Conservation (phyloP, 2,329 filamentous ascomycete genomes). For the Triangularia verruculosa region DNA sequence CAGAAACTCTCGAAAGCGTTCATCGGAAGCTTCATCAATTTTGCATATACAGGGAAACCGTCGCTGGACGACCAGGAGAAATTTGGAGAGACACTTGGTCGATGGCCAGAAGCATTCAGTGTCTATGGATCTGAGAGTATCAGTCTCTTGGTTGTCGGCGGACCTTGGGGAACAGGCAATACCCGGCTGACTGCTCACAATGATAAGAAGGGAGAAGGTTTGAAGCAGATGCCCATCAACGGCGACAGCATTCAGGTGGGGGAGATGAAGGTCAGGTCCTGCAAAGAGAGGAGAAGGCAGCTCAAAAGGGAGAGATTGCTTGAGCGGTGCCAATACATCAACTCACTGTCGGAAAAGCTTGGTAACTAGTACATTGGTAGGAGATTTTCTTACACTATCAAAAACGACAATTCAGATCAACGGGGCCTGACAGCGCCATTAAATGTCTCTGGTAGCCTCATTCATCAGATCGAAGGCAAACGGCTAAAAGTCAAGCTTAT, state of each 20-base stretch:
- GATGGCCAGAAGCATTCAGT: constrained; percentile 28
- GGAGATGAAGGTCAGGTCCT: constrained; percentile 17
- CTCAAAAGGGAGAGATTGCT: constrained; percentile 24
- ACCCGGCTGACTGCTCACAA: constrained; percentile 3
- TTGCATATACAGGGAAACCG: constrained; percentile 28
- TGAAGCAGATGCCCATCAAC: constrained; percentile 14
- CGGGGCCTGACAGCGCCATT: background rate
- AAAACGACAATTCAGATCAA: background rate
- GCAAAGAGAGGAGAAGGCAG: constrained; percentile 12
- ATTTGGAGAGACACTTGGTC: background rate
- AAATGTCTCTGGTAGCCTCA: background rate
- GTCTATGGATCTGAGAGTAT: background rate
- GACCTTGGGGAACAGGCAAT: constrained; percentile 24
- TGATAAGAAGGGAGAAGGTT: background rate
- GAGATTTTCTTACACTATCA: background rate
- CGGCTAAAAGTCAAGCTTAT: background rate
- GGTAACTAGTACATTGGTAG: constrained; percentile 8
- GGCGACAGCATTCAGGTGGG: constrained; percentile 15
- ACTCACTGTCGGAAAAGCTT: constrained; percentile 26
- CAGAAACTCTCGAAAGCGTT: constrained; percentile 19
- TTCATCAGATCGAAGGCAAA: background rate
- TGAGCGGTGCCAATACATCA: constrained; percentile 26
- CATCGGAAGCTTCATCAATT: constrained; percentile 25
- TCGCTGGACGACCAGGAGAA: background rate
- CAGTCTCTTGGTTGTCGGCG: constrained; percentile 26